Evolutionary conservation across 1,284 basidiomycete species (phyloP).

Genomic region (Puccinia coronata): DNA sequence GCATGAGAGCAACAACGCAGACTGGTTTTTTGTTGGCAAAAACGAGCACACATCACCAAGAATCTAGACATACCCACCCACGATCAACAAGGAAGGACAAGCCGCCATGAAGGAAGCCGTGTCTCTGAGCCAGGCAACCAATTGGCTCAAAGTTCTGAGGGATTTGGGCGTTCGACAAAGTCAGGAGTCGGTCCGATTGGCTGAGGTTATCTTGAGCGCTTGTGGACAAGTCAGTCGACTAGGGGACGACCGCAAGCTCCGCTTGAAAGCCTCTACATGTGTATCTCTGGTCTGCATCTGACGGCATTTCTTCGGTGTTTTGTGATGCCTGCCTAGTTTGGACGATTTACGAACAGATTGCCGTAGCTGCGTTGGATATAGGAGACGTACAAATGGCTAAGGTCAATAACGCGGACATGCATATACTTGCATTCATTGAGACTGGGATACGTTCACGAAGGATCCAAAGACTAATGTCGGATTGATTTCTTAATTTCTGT

Average conservation of each 20-base stretch:
- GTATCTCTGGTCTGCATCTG: neutral
- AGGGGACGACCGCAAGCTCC: conserved; percentile 29
- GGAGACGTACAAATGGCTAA: conserved; percentile 77
- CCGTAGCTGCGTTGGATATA: conserved; percentile 80
- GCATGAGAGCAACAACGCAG: too few relatives aligned
- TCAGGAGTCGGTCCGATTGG: conserved; percentile 24
- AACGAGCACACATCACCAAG: too few relatives aligned
- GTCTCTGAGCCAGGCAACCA: conserved; percentile 10
- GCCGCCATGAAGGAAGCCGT: conserved; percentile 22
- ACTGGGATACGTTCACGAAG: neutral
- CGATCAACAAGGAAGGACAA: too few relatives aligned
- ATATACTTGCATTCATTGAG: too few relatives aligned
- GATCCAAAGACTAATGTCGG: neutral
- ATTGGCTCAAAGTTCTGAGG: conserved; percentile 24
- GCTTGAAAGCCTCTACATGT: neutral
- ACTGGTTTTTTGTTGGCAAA: too few relatives aligned
- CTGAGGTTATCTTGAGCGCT: conserved; percentile 10
- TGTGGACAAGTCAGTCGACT: conserved; percentile 13
- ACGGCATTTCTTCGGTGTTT: neutral
- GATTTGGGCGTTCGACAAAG: conserved; percentile 27
- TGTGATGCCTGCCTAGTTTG: conserved; percentile 61
- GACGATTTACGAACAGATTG: conserved; percentile 84
- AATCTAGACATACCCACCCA: too few relatives aligned
- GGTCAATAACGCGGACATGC: conserved; percentile 63
- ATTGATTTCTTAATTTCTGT: neutral